Evolutionary conservation across 495 filamentous ascomycete genomes (phyloP).

Genomic region (Paragyromitra xinjiangensis): DNA sequence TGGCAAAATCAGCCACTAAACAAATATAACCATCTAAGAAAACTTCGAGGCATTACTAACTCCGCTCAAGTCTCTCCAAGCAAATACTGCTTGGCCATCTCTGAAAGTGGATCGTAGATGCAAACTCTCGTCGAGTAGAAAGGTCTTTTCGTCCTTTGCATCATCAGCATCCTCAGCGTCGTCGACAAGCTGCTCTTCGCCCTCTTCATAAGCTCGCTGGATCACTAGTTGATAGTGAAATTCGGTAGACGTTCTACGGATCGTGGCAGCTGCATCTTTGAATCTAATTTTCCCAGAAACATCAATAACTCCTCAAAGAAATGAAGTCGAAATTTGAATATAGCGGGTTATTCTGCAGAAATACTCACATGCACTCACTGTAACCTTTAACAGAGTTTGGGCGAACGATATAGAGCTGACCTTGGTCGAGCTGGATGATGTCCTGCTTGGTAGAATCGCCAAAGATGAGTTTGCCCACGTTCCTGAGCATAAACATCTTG

Average conservation of each 20-base stretch:
- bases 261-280: constrained; percentile 91
- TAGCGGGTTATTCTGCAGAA: not conserved
- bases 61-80: constrained; percentile 93
- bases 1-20: constrained; percentile 25
- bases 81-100: constrained; percentile 81
- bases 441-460: constrained; percentile 89
- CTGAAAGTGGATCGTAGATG: constrained; percentile 86
- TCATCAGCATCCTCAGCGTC: constrained; percentile 86
- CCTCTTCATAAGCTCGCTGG: constrained; percentile 95
- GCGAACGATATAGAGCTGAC: constrained; percentile 95
- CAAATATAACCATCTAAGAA: not conserved
- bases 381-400: constrained; percentile 95
- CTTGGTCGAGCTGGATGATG: constrained; percentile 92
- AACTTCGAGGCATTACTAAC: constrained; percentile 41
- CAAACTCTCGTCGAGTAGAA: constrained; percentile 88
- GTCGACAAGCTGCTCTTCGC: constrained; percentile 85
- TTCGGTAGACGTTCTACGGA: constrained; percentile 89
- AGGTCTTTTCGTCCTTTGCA: constrained; percentile 91
- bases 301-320: constrained; percentile 18
- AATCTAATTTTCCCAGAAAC: constrained; percentile 63
- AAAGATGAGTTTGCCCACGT: constrained; percentile 91
- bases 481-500: constrained; percentile 77
- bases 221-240: constrained; percentile 97
- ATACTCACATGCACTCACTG: constrained; percentile 80
- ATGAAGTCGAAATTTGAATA: not conserved